phyloP scores from a whole-genome alignment of 2,329 filamentous ascomycete genomes.

The Apiospora kogelbergensis region DNA sequence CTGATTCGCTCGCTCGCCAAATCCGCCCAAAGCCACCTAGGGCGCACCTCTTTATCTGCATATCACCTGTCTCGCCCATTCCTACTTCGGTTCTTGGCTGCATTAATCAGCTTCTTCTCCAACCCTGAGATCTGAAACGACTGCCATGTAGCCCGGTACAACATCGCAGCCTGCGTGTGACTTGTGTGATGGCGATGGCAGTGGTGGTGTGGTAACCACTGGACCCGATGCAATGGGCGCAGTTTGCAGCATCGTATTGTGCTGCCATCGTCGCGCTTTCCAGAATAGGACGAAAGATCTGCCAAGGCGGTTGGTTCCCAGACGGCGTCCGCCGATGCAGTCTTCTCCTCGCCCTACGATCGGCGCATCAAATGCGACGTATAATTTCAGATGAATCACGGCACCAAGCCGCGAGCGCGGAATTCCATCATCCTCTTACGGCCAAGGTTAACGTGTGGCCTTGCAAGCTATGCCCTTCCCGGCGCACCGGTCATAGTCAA shows the following conservation, averaged over 20 bases:
- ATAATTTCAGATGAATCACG: background rate
- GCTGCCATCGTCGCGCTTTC: background rate
- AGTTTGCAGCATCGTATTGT: background rate
- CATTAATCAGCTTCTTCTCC: conserved; percentile 1
- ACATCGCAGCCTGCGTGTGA: background rate
- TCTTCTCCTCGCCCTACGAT: background rate
- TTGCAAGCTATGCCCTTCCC: background rate
- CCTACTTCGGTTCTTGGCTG: background rate
- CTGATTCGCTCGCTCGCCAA: background rate
- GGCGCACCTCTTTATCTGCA: background rate
- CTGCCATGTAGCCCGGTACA: background rate
- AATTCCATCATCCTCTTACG: background rate
- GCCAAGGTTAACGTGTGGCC: background rate
- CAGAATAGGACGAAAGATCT: background rate
- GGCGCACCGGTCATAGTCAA: background rate
- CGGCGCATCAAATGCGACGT: background rate
- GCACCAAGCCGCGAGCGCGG: background rate
- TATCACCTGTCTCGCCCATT: background rate
- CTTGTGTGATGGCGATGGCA: background rate
- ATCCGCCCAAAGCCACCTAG: background rate
- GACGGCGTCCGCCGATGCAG: background rate
- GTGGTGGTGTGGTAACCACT: background rate
- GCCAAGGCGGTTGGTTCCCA: background rate
- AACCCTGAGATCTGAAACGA: background rate
- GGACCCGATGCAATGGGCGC: background rate